Base-by-base conservation (phyloP, 2,329 filamentous ascomycete genomes). In the Cryphonectria parasitica region DNA sequence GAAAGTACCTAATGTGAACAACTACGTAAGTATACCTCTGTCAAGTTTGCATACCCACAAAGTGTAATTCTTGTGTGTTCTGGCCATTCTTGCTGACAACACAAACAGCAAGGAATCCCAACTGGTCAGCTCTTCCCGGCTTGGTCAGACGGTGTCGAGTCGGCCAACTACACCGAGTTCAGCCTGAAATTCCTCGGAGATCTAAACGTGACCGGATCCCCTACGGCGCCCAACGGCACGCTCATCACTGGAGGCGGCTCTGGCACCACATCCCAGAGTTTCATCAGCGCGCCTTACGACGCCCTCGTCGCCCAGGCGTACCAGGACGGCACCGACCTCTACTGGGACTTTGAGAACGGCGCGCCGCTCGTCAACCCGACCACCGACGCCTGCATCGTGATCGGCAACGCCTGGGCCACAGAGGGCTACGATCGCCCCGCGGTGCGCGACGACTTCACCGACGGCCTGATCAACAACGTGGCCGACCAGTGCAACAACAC, bases 401-500 rank as follows among this genome's bases (percentile, higher is more conserved):
- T 91, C 74, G 86, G 88, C 74, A 92, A 91, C 76, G 86, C 84
- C 11, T 92, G 91, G 79, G 88, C 91, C 0, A 89, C 91, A 0
- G 93, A 97, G 80, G 91, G 91, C 1, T 91, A 86, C 74, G 86
- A 93, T 71, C 84, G 89, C 62, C 82, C 87, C 0, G 84, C 83
- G 10, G 82, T 93, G 61, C 84, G 85, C 39, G 92, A 95, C 77
- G 90, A 90, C 71, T 88, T 87, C 65, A 89, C 87, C 2, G 89
- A 92, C 73, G 79, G 78, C 0, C 79, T 91, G 0, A 83, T 91
- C 58, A 79, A 79, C 0, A 83, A 86, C 56, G 88, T 91, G 0
- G 89, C 90, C 0, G 79, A 81, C 11, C 82, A 83, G 39, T 91
- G 89, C 77, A 83, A 81, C 73, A 90, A 88, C 73, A 91, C 89